Percentiles rank a stretch among this genome's conserved stretches.
Evolutionary conservation across 371 early-diverging fungal species (phyloP).

Genomic region (Nosema muscidifuracis): DNA sequence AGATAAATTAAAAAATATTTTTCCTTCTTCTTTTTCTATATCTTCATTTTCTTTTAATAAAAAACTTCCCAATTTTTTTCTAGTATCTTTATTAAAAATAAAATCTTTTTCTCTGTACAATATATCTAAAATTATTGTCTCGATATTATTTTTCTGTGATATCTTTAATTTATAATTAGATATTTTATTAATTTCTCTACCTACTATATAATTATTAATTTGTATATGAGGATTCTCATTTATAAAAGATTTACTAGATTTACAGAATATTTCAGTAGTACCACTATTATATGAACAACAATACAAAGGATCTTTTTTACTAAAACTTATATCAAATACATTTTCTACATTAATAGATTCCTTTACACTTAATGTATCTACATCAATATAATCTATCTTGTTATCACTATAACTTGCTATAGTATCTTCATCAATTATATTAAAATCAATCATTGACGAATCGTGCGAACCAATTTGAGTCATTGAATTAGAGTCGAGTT

Average conservation of each 20-base stretch:
- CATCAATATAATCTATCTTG: constrained; percentile 18
- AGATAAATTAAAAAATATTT: constrained; percentile 10
- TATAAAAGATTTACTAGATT: background rate
- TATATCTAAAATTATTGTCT: constrained; percentile 4
- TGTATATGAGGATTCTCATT: background rate
- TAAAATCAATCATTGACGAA: background rate
- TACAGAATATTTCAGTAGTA: constrained; percentile 36
- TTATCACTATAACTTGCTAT: constrained; percentile 16
- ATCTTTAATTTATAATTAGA: background rate
- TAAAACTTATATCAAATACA: constrained; percentile 21
- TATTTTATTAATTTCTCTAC: constrained; percentile 19
- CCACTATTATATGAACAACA: constrained; percentile 22
- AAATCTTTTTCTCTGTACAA: constrained; percentile 9
- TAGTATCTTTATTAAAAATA: background rate
- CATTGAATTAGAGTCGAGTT: constrained; percentile 30
- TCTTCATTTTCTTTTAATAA: constrained; percentile 1
- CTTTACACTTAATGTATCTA: background rate
- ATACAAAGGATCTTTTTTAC: constrained; percentile 31
- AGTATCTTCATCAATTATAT: constrained; percentile 5
- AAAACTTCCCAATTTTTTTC: constrained; percentile 17
- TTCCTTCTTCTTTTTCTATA: background rate
- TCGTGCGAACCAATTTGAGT: constrained; percentile 12
- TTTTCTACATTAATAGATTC: constrained; percentile 2
- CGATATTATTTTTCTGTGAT: background rate
- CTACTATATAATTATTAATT: constrained; percentile 9